Conservation (phyloP, 2,329 filamentous ascomycete genomes). For the Penicillium sclerotigenum region DNA sequence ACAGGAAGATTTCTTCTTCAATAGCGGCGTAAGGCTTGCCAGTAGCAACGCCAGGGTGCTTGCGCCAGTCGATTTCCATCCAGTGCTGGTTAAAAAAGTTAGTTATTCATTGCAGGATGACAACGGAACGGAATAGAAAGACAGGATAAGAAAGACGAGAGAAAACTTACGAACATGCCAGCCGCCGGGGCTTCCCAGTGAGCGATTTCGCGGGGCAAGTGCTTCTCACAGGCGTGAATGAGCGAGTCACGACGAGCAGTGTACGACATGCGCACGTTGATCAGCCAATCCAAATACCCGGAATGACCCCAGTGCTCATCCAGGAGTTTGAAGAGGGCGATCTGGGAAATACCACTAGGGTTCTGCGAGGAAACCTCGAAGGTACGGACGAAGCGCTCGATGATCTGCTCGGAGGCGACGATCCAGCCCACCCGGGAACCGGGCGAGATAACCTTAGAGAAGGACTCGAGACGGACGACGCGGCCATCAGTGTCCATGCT, state of each 20-base stretch:
- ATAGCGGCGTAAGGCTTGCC: slow-evolving; percentile 50
- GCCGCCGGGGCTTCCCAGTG: slow-evolving; percentile 76
- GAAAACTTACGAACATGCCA: slow-evolving; percentile 83
- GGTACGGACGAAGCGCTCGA: slow-evolving; percentile 78
- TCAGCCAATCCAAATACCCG: slow-evolving; percentile 86
- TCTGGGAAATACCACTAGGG: slow-evolving; percentile 78
- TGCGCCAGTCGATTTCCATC: slow-evolving; percentile 47
- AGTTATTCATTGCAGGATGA: background rate
- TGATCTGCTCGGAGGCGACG: slow-evolving; percentile 77
- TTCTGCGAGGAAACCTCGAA: slow-evolving; percentile 82
- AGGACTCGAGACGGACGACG: slow-evolving; percentile 86
- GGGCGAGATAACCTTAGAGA: slow-evolving; percentile 85
- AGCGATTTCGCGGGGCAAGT: slow-evolving; percentile 70
- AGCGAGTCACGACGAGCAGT: slow-evolving; percentile 74
- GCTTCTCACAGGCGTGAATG: slow-evolving; percentile 73
- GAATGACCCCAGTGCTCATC: slow-evolving; percentile 93
- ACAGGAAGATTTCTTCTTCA: slow-evolving; percentile 82
- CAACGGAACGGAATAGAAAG: background rate
- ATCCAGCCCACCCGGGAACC: slow-evolving; percentile 84
- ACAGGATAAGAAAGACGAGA: background rate
- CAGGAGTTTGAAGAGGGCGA: slow-evolving; percentile 80
- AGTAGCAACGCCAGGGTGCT: slow-evolving; percentile 42
- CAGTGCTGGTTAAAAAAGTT: slow-evolving; percentile 40
- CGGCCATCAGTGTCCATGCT: slow-evolving; percentile 82
- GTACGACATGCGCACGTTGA: slow-evolving; percentile 76